phyloP scores from a whole-genome alignment of 495 filamentous ascomycete genomes.

The Penicillium silybi region DNA sequence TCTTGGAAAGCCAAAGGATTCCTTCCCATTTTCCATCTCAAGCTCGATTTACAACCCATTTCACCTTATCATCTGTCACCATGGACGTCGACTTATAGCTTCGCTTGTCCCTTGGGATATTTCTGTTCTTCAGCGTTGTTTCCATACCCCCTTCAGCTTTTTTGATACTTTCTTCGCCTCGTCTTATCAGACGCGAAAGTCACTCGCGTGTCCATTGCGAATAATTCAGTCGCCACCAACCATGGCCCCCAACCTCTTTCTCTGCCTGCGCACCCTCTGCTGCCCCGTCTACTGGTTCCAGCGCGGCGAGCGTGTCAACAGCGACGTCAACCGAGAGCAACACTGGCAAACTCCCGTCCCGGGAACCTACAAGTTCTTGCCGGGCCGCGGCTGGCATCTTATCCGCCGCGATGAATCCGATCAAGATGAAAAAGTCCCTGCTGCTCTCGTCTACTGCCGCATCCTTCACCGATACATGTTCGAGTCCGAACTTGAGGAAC shows the following conservation, averaged over 20 bases:
- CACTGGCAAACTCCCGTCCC: slow-evolving; percentile 45
- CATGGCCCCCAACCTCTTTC: slow-evolving; percentile 47
- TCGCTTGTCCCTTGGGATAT: slow-evolving; percentile 14
- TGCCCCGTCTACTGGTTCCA: slow-evolving; percentile 47
- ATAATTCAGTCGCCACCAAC: slow-evolving; percentile 6
- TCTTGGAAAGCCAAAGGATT: slow-evolving; percentile 21
- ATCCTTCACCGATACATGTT: slow-evolving; percentile 47
- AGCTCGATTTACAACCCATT: slow-evolving; percentile 16
- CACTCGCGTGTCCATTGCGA: not conserved
- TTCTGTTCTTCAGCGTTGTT: slow-evolving; percentile 20
- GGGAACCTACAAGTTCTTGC: slow-evolving; percentile 44
- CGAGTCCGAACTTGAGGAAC: slow-evolving; percentile 39
- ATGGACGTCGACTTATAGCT: slow-evolving; percentile 41
- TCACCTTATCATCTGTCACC: slow-evolving; percentile 21
- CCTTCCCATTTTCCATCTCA: slow-evolving; percentile 19
- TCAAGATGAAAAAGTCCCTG: slow-evolving; percentile 35
- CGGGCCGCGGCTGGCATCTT: slow-evolving; percentile 43
- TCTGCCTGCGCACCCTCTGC: slow-evolving; percentile 38
- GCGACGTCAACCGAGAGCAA: slow-evolving; percentile 36
- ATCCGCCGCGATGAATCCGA: slow-evolving; percentile 35
- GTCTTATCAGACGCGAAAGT: not conserved
- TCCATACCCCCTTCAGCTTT: slow-evolving; percentile 21
- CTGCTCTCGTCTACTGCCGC: slow-evolving; percentile 43
- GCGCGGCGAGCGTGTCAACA: slow-evolving; percentile 34
- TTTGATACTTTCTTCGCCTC: slow-evolving; percentile 9